These are phyloP conservation scores for Magnaporthiopsis poae DNA, from an alignment of 2,329 filamentous ascomycete genomes.

Conservation along the genomic window DNA sequence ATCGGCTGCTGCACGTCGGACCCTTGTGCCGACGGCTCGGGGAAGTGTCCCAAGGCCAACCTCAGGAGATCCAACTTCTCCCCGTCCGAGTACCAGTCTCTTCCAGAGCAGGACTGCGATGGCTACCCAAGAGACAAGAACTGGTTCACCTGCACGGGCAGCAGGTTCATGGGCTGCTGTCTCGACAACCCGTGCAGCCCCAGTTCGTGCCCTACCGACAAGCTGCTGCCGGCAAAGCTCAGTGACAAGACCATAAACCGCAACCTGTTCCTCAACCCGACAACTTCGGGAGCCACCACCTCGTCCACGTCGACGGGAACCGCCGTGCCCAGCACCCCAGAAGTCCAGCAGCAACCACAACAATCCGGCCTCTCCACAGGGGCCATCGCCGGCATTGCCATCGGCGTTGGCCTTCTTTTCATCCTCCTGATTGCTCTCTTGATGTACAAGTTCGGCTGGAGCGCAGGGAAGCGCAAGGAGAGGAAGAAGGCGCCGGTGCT, in stretches of 20 bases:
- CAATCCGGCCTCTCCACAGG: constrained; percentile 13
- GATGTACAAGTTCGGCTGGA: constrained; percentile 17
- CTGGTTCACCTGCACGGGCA: constrained; percentile 26
- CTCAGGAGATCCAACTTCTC: constrained; percentile 25
- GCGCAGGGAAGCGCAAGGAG: constrained; percentile 1
- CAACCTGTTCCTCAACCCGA: not conserved
- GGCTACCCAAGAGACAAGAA: constrained; percentile 12
- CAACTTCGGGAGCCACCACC: not conserved
- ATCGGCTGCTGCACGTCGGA: constrained; percentile 29
- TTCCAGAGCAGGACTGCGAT: constrained; percentile 24
- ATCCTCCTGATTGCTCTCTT: constrained; percentile 14
- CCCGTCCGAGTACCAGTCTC: constrained; percentile 20
- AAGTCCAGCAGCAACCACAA: constrained; percentile 4
- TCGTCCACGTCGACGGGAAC: not conserved
- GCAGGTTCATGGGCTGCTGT: constrained; percentile 29
- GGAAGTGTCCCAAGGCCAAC: constrained; percentile 22
- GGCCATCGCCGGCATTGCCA: constrained; percentile 15
- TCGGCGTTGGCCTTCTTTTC: constrained; percentile 15
- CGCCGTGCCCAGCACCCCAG: not conserved
- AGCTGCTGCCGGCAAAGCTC: constrained; percentile 19
- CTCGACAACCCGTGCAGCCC: constrained; percentile 23
- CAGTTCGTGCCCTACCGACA: constrained; percentile 17
- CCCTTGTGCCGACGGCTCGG: constrained; percentile 25
- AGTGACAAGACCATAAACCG: not conserved
- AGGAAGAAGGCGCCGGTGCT: not conserved